These are phyloP conservation scores for Pichia manshurica DNA, from an alignment of 805 yeast genomes.

Conservation along the genomic window DNA sequence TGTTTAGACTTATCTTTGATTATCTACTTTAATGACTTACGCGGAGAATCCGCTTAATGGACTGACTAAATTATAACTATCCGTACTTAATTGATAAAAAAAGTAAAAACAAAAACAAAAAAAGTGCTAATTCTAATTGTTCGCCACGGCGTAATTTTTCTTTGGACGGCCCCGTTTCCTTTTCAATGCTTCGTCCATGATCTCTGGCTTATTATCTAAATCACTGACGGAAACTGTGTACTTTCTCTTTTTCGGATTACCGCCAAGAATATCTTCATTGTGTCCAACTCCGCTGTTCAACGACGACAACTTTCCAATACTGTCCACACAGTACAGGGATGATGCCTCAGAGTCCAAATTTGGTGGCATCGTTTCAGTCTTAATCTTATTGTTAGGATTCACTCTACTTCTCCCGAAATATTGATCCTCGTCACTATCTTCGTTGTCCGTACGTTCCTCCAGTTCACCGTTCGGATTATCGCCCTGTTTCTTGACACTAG, in stretches of 20 bases:
- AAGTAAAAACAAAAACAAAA: too few relatives aligned
- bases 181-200: constrained; percentile 12
- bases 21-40: constrained; percentile 63
- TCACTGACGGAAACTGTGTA: constrained; percentile 7
- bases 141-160: constrained; percentile 2
- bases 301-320: not conserved
- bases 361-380: not conserved
- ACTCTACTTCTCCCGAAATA: not conserved
- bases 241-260: not conserved
- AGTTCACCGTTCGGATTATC: constrained; percentile 6
- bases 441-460: constrained; percentile 1
- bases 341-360: too few relatives aligned
- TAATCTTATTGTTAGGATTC: not conserved
- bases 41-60: constrained; percentile 59
- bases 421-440: not conserved
- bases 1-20: too few relatives aligned
- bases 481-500: constrained; percentile 25
- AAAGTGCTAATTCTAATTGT: too few relatives aligned
- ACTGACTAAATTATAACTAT: constrained; percentile 38
- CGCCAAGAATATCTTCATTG: not conserved
- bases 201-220: constrained; percentile 8
- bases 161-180: constrained; percentile 17
- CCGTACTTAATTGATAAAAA: too few relatives aligned
- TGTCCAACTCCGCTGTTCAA: not conserved
- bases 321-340: too few relatives aligned